Conservation (phyloP, 2,329 filamentous ascomycete genomes). For the Microsporum audouinii region DNA sequence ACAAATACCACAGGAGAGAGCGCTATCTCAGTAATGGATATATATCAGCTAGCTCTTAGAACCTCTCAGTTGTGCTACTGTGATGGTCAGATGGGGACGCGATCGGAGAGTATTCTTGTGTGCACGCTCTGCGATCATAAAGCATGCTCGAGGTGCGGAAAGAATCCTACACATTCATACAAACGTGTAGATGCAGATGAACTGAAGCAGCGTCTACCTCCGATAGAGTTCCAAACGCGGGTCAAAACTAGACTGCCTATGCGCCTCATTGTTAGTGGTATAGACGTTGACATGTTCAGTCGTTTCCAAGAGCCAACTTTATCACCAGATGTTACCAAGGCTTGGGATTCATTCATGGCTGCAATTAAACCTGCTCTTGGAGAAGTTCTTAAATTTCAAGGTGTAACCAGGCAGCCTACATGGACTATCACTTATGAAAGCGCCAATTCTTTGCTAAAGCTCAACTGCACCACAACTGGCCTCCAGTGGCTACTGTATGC, state of each 20-base stretch:
- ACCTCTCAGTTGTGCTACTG: constrained; percentile 46
- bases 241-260: constrained; percentile 36
- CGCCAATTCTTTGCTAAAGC: constrained; percentile 27
- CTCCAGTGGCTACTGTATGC: constrained; percentile 41
- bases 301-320: constrained; percentile 7
- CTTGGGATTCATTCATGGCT: constrained; percentile 11
- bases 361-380: constrained; percentile 19
- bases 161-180: constrained; percentile 44
- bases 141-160: constrained; percentile 43
- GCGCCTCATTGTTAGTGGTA: constrained; percentile 27
- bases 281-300: constrained; percentile 19
- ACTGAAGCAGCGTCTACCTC: constrained; percentile 29
- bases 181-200: constrained; percentile 14
- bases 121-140: constrained; percentile 46
- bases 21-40: constrained; percentile 10
- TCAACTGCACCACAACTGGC: constrained; percentile 23
- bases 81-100: constrained; percentile 39
- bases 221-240: constrained; percentile 34
- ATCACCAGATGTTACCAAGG: background rate
- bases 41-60: constrained; percentile 18
- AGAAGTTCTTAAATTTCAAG: constrained; percentile 25
- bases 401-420: constrained; percentile 22
- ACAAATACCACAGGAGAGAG: constrained; percentile 10
- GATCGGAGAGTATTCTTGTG: constrained; percentile 31
- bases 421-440: constrained; percentile 38